These are phyloP conservation scores for Coemansia sp. DNA, from an alignment of 192 early-diverging fungal species.

Conservation along the genomic window DNA sequence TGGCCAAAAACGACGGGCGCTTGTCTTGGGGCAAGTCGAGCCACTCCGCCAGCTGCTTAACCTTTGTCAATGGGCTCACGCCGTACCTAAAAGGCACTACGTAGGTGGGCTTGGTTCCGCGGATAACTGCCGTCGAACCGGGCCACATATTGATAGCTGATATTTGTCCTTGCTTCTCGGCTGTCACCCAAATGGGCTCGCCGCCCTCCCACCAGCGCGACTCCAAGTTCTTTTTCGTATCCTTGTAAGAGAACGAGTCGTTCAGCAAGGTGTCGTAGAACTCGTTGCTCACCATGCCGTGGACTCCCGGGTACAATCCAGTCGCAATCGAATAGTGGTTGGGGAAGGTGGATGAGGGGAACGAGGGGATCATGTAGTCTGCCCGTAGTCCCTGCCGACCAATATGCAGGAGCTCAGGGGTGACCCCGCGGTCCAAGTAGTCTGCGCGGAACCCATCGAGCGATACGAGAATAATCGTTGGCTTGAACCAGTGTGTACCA, in stretches of 20 bases:
- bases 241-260: conserved; percentile 76
- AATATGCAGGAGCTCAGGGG: conserved; percentile 59
- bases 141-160: conserved; percentile 90
- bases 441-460: conserved; percentile 86
- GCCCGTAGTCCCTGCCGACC: conserved; percentile 46
- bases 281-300: conserved; percentile 87
- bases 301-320: conserved; percentile 88
- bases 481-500: conserved; percentile 67
- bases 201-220: conserved; percentile 83
- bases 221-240: conserved; percentile 62
- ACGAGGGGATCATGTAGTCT: conserved; percentile 55
- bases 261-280: conserved; percentile 78
- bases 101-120: conserved; percentile 65
- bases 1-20: conserved; percentile 73
- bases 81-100: conserved; percentile 57
- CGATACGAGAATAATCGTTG: conserved; percentile 79
- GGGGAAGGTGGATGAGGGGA: conserved; percentile 78
- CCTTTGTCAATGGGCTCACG: conserved; percentile 57
- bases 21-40: conserved; percentile 68
- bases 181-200: conserved; percentile 90
- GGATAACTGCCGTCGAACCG: conserved; percentile 66
- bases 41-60: conserved; percentile 71
- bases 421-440: conserved; percentile 74
- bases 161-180: conserved; percentile 67
- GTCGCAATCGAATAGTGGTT: conserved; percentile 93